A percentile compares a stretch with the other conserved stretches of the same genome.
phyloP scores from a whole-genome alignment of 2,329 filamentous ascomycete species.

The Pseudogymnoascus verrucosus region DNA sequence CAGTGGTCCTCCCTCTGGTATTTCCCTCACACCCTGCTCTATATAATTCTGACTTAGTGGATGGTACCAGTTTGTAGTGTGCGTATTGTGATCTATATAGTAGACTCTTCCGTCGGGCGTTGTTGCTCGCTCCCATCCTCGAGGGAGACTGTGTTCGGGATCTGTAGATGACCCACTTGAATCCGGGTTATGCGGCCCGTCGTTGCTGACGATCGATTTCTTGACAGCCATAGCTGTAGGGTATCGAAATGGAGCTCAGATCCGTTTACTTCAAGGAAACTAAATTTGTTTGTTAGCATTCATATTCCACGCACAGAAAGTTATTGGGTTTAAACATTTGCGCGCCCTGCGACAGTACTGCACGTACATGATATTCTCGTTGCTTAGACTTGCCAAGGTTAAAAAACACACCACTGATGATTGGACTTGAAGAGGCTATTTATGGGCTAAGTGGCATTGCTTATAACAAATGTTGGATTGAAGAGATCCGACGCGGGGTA shows the following conservation, averaged over 20 bases:
- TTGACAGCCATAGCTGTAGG: neutral
- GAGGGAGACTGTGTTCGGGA: slow-evolving; percentile 64
- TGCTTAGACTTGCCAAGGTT: neutral
- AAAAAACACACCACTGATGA: neutral
- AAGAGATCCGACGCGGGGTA: neutral
- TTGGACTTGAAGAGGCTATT: slow-evolving; percentile 7
- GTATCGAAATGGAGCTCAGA: neutral
- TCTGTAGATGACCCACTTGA: neutral
- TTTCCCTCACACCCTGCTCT: slow-evolving; percentile 5
- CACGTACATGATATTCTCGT: slow-evolving; percentile 1
- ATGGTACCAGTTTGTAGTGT: slow-evolving; percentile 74
- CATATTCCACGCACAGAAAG: neutral
- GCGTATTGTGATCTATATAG: slow-evolving; percentile 93
- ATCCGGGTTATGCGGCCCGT: neutral
- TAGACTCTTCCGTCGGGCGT: slow-evolving; percentile 87
- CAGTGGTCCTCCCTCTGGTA: slow-evolving; percentile 84
- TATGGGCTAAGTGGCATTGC: slow-evolving; percentile 6
- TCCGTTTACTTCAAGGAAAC: neutral
- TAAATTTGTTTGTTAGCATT: neutral
- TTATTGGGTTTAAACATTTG: neutral
- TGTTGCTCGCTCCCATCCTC: slow-evolving; percentile 87
- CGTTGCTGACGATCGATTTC: neutral
- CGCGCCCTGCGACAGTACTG: neutral
- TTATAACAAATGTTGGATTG: neutral
- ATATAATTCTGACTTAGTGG: neutral